These are phyloP conservation scores for Chrysanthemum lavandulifolium DNA, from an alignment of 129 eudicot genomes.

Conservation along the genomic window DNA sequence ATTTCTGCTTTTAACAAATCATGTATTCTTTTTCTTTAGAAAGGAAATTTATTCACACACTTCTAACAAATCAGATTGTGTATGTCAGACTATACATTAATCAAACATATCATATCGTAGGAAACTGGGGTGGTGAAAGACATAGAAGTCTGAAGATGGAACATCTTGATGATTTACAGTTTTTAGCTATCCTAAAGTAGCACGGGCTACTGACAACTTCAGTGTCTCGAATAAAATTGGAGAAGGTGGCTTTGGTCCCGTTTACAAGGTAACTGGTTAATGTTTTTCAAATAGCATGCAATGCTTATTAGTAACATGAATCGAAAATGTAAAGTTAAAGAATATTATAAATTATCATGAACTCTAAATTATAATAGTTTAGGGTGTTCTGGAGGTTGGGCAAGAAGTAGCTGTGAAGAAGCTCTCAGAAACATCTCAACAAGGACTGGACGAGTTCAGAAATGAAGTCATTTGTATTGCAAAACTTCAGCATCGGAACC, in stretches of 20 bases:
- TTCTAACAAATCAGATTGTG: neutral
- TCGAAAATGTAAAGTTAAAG: neutral
- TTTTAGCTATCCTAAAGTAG: neutral
- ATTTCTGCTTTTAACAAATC: no score
- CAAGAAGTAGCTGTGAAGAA: conserved; percentile 18
- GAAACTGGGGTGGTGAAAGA: neutral
- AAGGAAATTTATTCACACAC: no score
- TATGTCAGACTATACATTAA: neutral
- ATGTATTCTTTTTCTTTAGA: no score
- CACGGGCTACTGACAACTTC: neutral
- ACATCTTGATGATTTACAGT: conserved; percentile 4
- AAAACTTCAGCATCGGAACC: conserved; percentile 45
- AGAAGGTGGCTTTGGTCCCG: conserved; percentile 17
- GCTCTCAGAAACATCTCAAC: conserved; percentile 24
- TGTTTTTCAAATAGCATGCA: neutral
- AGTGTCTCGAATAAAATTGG: conserved; percentile 5
- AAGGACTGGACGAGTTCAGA: conserved; percentile 29
- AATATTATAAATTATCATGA: neutral
- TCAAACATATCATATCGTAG: neutral
- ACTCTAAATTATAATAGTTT: neutral
- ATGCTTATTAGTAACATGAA: neutral
- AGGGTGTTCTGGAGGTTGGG: conserved; percentile 25
- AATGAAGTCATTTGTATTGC: conserved; percentile 24
- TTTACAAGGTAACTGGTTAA: conserved; percentile 4
- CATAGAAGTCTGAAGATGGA: neutral